Evolutionary conservation across 1,284 basidiomycete genomes (phyloP).

Genomic region (Schizophyllum amplum): DNA sequence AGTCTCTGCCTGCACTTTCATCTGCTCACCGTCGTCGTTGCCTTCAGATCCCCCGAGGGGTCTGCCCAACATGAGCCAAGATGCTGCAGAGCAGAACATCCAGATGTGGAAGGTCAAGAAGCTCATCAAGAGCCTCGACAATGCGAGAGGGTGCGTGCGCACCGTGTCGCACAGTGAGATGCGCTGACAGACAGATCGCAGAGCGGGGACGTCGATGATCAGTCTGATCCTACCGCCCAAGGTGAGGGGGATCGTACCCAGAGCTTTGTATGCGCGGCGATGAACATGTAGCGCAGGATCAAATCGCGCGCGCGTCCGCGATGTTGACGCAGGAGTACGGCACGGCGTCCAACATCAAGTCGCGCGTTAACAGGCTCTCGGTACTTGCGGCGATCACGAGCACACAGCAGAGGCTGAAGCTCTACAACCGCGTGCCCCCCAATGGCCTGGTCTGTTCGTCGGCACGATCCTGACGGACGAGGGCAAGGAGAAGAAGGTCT

Average conservation of each 20-base stretch:
- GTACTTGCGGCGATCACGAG: conserved; percentile 97
- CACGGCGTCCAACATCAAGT: conserved; percentile 98
- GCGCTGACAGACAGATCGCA: conserved; percentile 22
- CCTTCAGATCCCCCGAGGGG: background rate
- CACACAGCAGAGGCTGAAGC: conserved; percentile 96
- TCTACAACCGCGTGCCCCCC: conserved; percentile 93
- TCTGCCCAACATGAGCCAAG: conserved; percentile 62
- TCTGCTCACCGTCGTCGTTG: background rate
- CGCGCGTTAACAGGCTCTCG: conserved; percentile 95
- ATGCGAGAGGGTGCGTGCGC: conserved; percentile 72
- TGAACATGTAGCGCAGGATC: conserved; percentile 49
- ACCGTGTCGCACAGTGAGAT: conserved; percentile 1
- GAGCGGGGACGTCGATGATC: conserved; percentile 99
- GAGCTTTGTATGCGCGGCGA: conserved; percentile 2
- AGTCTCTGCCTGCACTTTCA: background rate
- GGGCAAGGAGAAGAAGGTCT: conserved; percentile 98
- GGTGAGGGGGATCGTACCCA: conserved; percentile 35
- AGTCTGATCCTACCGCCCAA: conserved; percentile 94
- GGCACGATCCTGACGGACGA: conserved; percentile 98
- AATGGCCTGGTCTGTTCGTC: conserved; percentile 97
- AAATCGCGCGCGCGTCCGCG: conserved; percentile 88
- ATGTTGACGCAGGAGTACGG: conserved; percentile 99
- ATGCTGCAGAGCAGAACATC: conserved; percentile 79
- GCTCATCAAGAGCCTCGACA: conserved; percentile 92
- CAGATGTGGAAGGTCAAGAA: conserved; percentile 99